Evolutionary conservation across 2,329 filamentous ascomycete genomes (phyloP).

Genomic region (Alternaria incomplexa): DNA sequence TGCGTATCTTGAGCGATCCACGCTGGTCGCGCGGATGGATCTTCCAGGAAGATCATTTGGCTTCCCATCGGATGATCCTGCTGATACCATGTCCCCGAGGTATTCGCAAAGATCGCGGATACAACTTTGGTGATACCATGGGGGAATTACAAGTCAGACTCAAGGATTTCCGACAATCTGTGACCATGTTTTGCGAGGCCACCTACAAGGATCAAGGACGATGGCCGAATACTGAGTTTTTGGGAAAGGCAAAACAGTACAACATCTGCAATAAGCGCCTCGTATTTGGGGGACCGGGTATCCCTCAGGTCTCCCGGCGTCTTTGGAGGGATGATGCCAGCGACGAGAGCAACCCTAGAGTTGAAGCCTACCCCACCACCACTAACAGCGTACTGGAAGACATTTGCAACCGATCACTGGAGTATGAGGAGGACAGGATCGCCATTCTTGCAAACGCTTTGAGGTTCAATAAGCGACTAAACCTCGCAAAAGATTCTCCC

Average conservation of each 20-base stretch:
- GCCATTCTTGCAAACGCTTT: constrained; percentile 25
- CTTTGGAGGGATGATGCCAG: too few species aligned
- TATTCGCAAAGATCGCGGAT: not conserved
- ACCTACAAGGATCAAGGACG: too few species aligned
- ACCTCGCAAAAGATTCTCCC: constrained; percentile 1
- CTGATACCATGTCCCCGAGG: constrained; percentile 16
- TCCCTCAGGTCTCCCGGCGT: too few species aligned
- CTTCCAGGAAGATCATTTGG: constrained; percentile 30
- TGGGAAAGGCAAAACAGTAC: constrained; percentile 28
- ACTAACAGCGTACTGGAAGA: constrained; percentile 24
- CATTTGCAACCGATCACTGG: constrained; percentile 15
- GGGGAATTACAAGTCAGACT: constrained; percentile 22
- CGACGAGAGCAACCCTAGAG: too few species aligned
- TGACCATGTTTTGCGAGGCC: constrained; percentile 28
- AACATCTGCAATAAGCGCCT: constrained; percentile 30
- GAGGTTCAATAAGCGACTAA: constrained; percentile 17
- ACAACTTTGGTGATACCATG: constrained; percentile 11
- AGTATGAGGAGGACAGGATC: constrained; percentile 19
- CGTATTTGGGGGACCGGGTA: too few species aligned
- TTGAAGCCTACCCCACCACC: too few species aligned
- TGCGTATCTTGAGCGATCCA: constrained; percentile 16
- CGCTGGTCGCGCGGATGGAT: constrained; percentile 32
- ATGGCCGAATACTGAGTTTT: constrained; percentile 13
- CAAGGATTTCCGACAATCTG: constrained; percentile 13
- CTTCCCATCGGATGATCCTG: constrained; percentile 18